Evolutionary conservation across 169 alveolate species (phyloP).

Genomic region (Plasmodium falciparum): DNA sequence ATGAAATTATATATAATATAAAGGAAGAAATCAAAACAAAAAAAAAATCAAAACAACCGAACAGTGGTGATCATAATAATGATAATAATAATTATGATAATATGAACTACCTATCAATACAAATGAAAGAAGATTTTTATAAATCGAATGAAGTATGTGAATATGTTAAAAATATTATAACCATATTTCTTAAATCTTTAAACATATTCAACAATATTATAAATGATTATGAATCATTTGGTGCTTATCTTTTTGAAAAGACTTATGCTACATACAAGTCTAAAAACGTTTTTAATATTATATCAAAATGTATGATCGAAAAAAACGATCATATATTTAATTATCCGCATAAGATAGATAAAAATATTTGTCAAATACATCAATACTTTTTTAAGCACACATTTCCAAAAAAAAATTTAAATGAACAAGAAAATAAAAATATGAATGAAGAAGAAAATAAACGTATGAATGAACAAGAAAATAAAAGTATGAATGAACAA

Average conservation of each 20-base stretch:
- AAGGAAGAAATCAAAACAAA: conserved; percentile 43
- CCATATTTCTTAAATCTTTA: conserved; percentile 7
- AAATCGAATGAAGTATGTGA: conserved; percentile 25
- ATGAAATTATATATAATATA: conserved; percentile 62
- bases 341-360: conserved; percentile 14
- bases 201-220: conserved; percentile 33
- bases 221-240: conserved; percentile 12
- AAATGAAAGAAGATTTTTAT: conserved; percentile 17
- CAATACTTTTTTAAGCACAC: conserved; percentile 9
- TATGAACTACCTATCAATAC: conserved; percentile 12
- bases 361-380: conserved; percentile 33
- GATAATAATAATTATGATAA: no score
- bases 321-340: not conserved
- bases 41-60: not conserved
- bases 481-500: no score
- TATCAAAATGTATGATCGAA: conserved; percentile 13
- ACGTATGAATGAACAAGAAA: no score
- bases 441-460: not conserved
- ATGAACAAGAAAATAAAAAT: no score
- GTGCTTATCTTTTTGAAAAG: conserved; percentile 37
- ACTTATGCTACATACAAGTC: conserved; percentile 17
- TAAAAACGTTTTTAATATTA: not conserved
- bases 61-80: not conserved
- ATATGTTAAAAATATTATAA: conserved; percentile 23
- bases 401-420: not conserved